A percentile compares a stretch with the other conserved stretches of the same genome.
These are phyloP conservation scores for Dioscorea alata DNA, from an alignment of 106 monocot genomes.

Conservation along the genomic window DNA sequence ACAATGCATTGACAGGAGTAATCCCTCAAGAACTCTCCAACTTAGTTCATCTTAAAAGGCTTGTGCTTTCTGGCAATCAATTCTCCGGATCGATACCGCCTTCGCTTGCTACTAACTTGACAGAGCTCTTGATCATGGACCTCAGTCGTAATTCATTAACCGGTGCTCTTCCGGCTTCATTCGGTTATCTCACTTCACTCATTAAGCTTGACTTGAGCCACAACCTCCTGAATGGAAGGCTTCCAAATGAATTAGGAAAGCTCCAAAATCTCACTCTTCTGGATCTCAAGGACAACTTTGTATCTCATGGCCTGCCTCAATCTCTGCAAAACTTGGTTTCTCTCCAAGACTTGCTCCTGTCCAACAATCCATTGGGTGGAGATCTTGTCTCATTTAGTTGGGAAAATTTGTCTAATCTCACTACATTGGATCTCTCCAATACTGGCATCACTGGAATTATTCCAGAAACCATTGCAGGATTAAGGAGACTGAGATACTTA, in stretches of 20 bases:
- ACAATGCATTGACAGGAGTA: constrained; percentile 41
- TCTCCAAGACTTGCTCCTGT: constrained; percentile 63
- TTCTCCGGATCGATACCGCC: constrained; percentile 53
- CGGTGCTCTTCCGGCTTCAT: constrained; percentile 42
- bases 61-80: constrained; percentile 44
- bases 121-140: constrained; percentile 59
- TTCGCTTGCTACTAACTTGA: constrained; percentile 30
- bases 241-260: constrained; percentile 41
- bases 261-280: constrained; percentile 54
- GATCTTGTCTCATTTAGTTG: constrained; percentile 25
- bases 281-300: constrained; percentile 65
- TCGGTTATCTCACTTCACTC: constrained; percentile 46
- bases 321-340: constrained; percentile 44
- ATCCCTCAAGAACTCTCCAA: constrained; percentile 43
- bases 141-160: constrained; percentile 43
- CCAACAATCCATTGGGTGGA: constrained; percentile 58
- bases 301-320: constrained; percentile 27
- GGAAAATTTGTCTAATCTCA: constrained; percentile 39
- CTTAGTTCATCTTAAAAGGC: constrained; percentile 29
- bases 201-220: constrained; percentile 77
- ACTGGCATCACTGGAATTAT: constrained; percentile 36
- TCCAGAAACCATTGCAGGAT: constrained; percentile 43
- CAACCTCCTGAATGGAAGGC: constrained; percentile 47
- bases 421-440: constrained; percentile 60
- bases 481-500: constrained; percentile 50